Evolutionary conservation across 2,329 filamentous ascomycete species (phyloP), one percentile per base, ranked within the genome.

Genomic region (Eurotiales sp.): DNA sequence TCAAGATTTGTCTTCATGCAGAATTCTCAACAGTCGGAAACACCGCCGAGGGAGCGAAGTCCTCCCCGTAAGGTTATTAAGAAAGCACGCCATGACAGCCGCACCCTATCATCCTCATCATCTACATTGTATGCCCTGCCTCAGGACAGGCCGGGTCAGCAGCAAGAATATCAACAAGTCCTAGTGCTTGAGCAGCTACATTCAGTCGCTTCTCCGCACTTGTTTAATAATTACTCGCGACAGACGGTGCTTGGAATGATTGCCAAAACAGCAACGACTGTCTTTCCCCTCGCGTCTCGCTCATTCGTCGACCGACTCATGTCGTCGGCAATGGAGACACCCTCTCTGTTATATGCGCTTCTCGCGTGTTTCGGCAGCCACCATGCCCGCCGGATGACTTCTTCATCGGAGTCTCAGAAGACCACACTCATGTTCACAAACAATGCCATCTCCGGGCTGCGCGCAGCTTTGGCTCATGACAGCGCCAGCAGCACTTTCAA

Each of bases 301-400:
- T 34, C 56, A 4, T 65, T 66, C 21, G 42, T 64, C 3, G 55
- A 59, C n/a, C 54, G 54, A 27, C 51, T 66, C 22, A 60, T 66
- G 17, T 52, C 54, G 21, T 50, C 56, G 4, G 58, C 64, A 1
- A 21, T 64, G 12, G 55, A 59, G 34, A 65, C 59, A 2, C 61
- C 59, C 0, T 60, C 64, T 48, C 56, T 65, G 19, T 56, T 66
- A 5, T 57, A 61, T 42, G 63, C 63, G 0, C 60, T 66, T 4
- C 51, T 66, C 5, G 63, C 63, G 11, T 54, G 57, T 12, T 59
- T 60, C 0, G 60, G 58, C n/a, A 65, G 63, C 19, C 63, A 66
- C 22, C 59, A 66, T 27, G 53, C 60, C 23, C 61, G 63, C 12
- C 57, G 65, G 10, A 43, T 63, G 44, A 56, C 60, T 14, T 50